phyloP scores from a whole-genome alignment of 805 yeast genomes.

The Spathaspora boniae region DNA sequence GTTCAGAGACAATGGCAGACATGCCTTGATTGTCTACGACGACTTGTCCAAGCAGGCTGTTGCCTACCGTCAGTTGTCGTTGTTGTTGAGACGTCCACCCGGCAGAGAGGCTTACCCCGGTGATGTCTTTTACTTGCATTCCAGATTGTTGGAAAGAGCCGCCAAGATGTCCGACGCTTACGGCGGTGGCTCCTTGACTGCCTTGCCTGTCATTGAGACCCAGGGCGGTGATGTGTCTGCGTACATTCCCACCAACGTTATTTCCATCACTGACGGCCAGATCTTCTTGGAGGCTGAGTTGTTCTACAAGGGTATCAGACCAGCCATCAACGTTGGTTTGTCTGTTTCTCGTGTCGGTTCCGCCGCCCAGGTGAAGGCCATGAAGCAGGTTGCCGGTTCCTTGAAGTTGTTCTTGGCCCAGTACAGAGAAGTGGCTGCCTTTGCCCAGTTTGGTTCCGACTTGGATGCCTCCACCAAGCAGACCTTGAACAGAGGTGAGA shows the following conservation, averaged over 20 bases:
- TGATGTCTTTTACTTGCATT: slow-evolving; percentile 94
- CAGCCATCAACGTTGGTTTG: slow-evolving; percentile 99
- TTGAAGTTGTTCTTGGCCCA: slow-evolving; percentile 99
- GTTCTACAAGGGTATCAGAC: slow-evolving; percentile 99
- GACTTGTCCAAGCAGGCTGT: slow-evolving; percentile 99
- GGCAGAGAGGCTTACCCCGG: slow-evolving; percentile 98
- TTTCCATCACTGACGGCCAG: slow-evolving; percentile 97
- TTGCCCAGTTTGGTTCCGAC: slow-evolving; percentile 99
- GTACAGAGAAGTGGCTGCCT: slow-evolving; percentile 99
- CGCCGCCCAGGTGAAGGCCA: slow-evolving; percentile 99
- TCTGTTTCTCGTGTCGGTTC: slow-evolving; percentile 99
- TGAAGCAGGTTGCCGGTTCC: slow-evolving; percentile 99
- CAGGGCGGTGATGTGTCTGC: slow-evolving; percentile 99
- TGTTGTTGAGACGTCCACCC: slow-evolving; percentile 95
- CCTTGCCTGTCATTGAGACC: slow-evolving; percentile 94
- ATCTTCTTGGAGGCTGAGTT: slow-evolving; percentile 99
- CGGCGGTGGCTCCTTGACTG: slow-evolving; percentile 95
- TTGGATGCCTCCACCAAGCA: slow-evolving; percentile 99
- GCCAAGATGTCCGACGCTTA: slow-evolving; percentile 89
- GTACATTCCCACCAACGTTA: slow-evolving; percentile 96
- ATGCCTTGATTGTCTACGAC: slow-evolving; percentile 95
- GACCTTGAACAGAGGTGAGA: slow-evolving; percentile 99
- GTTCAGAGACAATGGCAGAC: slow-evolving; percentile 99
- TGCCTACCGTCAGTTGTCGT: slow-evolving; percentile 99
- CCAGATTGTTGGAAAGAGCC: slow-evolving; percentile 94